phyloP scores from a whole-genome alignment of 768 basidiomycete species.

The Trametes villosa region DNA sequence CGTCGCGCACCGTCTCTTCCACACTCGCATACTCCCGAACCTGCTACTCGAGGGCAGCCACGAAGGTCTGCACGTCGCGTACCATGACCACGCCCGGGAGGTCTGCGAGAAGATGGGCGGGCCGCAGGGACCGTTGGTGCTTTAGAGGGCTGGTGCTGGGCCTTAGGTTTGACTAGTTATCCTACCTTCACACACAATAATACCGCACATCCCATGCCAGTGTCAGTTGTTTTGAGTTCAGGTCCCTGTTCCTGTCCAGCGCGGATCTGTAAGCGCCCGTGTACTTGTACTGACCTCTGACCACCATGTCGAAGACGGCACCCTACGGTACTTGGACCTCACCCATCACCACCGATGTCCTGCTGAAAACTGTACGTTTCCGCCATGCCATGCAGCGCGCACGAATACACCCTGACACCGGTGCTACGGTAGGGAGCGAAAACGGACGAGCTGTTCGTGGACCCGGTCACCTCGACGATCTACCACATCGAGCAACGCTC shows the following conservation, averaged over 20 bases:
- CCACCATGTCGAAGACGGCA: slow-evolving; percentile 35
- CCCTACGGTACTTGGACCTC: slow-evolving; percentile 70
- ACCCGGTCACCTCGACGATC: slow-evolving; percentile 47
- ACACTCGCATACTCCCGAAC: slow-evolving; percentile 46
- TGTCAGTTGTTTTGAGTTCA: background rate
- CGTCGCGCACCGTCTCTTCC: slow-evolving; percentile 46
- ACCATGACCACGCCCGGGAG: slow-evolving; percentile 51
- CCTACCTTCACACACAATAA: slow-evolving; percentile 21
- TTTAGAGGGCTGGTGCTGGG: slow-evolving; percentile 14
- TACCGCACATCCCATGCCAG: slow-evolving; percentile 15
- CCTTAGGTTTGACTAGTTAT: slow-evolving; percentile 19
- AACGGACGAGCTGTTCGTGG: slow-evolving; percentile 31
- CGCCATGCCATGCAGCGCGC: background rate
- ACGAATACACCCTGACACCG: background rate
- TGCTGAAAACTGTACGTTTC: slow-evolving; percentile 48
- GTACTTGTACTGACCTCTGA: background rate
- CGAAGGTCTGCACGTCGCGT: slow-evolving; percentile 42
- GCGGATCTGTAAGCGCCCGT: background rate
- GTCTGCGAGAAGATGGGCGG: slow-evolving; percentile 58
- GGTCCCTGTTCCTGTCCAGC: background rate
- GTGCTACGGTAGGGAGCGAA: slow-evolving; percentile 10
- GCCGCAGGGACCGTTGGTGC: slow-evolving; percentile 38
- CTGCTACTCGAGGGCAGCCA: slow-evolving; percentile 34
- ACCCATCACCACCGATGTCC: slow-evolving; percentile 54
- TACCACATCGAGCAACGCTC: slow-evolving; percentile 68